Base-by-base conservation (phyloP, 1,139 yeast species). In the Protomyces macrosporus region DNA sequence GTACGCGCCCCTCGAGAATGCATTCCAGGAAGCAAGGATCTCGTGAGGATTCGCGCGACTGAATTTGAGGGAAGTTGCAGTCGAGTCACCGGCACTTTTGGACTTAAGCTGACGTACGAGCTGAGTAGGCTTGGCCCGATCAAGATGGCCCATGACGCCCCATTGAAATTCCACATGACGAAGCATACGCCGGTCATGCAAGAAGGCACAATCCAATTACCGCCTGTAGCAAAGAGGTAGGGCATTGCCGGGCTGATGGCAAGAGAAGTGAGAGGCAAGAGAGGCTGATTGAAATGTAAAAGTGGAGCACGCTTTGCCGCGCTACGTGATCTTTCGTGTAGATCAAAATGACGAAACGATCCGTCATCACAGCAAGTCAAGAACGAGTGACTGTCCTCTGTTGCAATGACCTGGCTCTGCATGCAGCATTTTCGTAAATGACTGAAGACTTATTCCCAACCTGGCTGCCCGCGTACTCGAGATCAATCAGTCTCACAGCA, bases 331-430 rank as follows among this genome's bases (percentile, higher is more conserved):
- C 45, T 51, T n/a, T 58, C 55, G n/a, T 51, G 59, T 12, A 67
- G 64, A 53, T 68, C 70, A 48, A 66, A 60, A 6, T 67, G 68
- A 6, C 70, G 65, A n/a, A 67, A 61, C 42, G 65, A 65, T 32
- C 69, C 69, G 39, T 68, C 70, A 36, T 66, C 68, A 45, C 66
- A 59, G 53, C 69, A 67, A 3, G 68, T 57, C 40, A 67, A 33
- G 37, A 68, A 67, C 30, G 54, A 64, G 33, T 66, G 63, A 50
- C 54, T 45, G 34, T 69, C 68, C 39, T 67, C 68, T 2, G 66
- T 65, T 5, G 66, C 66, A 16, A 68, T 66, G 3, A 64, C 42
- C 60, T 67, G 67, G 32, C 63, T 69, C 66, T 65, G 48, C 67
- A 67, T 12, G 34, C 32, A 54, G 39, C 63, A 45, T 64, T 65